phyloP scores from a whole-genome alignment of 768 basidiomycete species.

The Chalciporus chontae region DNA sequence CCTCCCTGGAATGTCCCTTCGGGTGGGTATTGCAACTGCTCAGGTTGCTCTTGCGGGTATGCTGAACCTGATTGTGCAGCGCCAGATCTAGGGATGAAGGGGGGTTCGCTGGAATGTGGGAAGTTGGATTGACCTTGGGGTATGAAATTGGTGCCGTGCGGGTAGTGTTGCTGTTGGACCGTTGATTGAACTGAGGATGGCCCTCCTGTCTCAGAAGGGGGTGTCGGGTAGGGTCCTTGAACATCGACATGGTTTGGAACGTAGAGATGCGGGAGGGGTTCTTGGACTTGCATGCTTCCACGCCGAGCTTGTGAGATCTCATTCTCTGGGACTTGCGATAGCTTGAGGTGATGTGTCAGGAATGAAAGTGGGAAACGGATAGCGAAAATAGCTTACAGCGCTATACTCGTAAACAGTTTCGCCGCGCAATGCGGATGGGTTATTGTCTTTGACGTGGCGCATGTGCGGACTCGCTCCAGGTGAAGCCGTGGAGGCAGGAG shows the following conservation, averaged over 20 bases:
- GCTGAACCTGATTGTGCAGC: slow-evolving; percentile 9
- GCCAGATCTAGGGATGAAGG: slow-evolving; percentile 16
- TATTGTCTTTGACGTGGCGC: slow-evolving; percentile 22
- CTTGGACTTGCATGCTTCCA: slow-evolving; percentile 21
- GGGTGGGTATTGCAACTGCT: slow-evolving; percentile 18
- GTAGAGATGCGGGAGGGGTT: slow-evolving; percentile 22
- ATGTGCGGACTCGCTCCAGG: slow-evolving; percentile 35
- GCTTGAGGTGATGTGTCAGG: slow-evolving; percentile 9
- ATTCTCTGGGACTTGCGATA: slow-evolving; percentile 21
- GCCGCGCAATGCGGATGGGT: slow-evolving; percentile 21
- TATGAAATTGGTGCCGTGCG: slow-evolving; percentile 13
- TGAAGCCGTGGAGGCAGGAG: slow-evolving; percentile 44
- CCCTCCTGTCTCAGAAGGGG: slow-evolving; percentile 18
- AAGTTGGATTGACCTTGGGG: slow-evolving; percentile 6
- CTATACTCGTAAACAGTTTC: slow-evolving; percentile 27
- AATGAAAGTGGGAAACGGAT: neutral
- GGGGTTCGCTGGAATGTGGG: slow-evolving; percentile 11
- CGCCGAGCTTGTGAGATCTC: slow-evolving; percentile 24
- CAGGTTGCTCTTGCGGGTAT: slow-evolving; percentile 11
- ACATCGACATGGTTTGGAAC: slow-evolving; percentile 16
- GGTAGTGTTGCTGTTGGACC: slow-evolving; percentile 16
- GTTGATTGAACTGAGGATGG: slow-evolving; percentile 14
- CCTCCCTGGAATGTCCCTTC: slow-evolving; percentile 15
- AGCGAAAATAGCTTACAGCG: slow-evolving; percentile 16
- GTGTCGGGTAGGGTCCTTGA: slow-evolving; percentile 14